Conservation (phyloP, 129 eudicot species). For the Chrysanthemum makinoi region DNA sequence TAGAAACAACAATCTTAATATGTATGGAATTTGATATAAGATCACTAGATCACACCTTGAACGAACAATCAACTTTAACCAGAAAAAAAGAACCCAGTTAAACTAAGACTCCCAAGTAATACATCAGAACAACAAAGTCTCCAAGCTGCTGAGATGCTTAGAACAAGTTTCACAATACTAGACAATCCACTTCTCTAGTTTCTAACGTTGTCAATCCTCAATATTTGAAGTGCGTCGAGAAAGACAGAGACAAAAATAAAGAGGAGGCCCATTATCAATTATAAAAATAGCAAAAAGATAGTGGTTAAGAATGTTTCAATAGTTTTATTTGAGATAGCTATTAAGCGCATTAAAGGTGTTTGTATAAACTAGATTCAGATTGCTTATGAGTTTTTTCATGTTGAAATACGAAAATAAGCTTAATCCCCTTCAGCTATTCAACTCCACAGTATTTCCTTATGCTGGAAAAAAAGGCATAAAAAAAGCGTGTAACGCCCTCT, state of each 20-base stretch:
- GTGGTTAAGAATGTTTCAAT: not conserved
- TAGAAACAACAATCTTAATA: not conserved
- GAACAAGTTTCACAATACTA: not conserved
- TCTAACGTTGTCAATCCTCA: not conserved
- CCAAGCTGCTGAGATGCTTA: constrained; percentile 1
- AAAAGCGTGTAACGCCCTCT: no score
- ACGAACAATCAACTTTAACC: not conserved
- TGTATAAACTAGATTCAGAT: no score
- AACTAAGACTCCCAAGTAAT: not conserved
- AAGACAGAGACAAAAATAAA: not conserved
- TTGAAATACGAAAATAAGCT: no score
- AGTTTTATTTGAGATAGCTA: no score
- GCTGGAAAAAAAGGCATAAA: no score
- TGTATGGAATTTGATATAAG: constrained; percentile 1
- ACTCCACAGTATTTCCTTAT: no score
- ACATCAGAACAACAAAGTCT: not conserved
- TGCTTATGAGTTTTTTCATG: no score
- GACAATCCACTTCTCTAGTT: not conserved
- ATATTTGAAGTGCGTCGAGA: not conserved
- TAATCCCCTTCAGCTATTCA: no score
- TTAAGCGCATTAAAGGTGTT: no score
- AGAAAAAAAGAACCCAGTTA: constrained; percentile 1
- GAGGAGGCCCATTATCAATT: not conserved
- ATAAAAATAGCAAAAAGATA: not conserved
- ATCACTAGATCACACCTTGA: constrained; percentile 12